Base-by-base conservation (phyloP, 495 filamentous ascomycete species). In the Tuber umbilicatum region DNA sequence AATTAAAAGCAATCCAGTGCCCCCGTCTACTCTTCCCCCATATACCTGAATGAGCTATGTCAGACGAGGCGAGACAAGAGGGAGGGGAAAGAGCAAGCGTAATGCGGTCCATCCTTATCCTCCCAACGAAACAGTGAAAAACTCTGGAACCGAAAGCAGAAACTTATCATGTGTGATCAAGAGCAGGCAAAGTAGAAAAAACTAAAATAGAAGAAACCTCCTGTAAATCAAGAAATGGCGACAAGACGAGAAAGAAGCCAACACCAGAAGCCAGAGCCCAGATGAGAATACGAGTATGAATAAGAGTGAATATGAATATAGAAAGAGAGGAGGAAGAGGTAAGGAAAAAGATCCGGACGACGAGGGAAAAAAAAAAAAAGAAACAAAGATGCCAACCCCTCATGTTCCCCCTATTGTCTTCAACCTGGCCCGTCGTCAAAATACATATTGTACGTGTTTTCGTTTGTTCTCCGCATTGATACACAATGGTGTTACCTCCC, bases 141-240 rank as follows among this genome's bases (percentile, higher is more conserved):
- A 45, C 43, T 45, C 21, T 45, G 43, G 45, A 55, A 27, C 6
- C 21, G 45, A 55, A 27, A 55, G n/a, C 50, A 55, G n/a, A 10
- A 55, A 55, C 50, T 55, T 55, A 55, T 27, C 10, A 14, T 27
- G 50, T 27, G n/a, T 6, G 14, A 27, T 55, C 50, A 55, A 55
- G n/a, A 73, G 70, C 39, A 73, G 42, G 72, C 68, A 67, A 78
- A 78, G 43, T 60, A 37, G 60, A 50, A 68, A 78, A 71, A 27
- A 69, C 64, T 60, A 70, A 73, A 73, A 72, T 68, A 74, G 69
- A 74, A 55, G 42, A 76, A 43, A 70, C 67, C 73, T 75, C 73
- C 39, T 39, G 9, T 70, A 6, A 27, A 43, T 68, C 17, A 64
- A 64, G 55, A 64, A 47, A 27, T 21, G 73, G 69, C 2, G 5